phyloP scores from a whole-genome alignment of 768 basidiomycete species.

The Auricularia auricula-judae region DNA sequence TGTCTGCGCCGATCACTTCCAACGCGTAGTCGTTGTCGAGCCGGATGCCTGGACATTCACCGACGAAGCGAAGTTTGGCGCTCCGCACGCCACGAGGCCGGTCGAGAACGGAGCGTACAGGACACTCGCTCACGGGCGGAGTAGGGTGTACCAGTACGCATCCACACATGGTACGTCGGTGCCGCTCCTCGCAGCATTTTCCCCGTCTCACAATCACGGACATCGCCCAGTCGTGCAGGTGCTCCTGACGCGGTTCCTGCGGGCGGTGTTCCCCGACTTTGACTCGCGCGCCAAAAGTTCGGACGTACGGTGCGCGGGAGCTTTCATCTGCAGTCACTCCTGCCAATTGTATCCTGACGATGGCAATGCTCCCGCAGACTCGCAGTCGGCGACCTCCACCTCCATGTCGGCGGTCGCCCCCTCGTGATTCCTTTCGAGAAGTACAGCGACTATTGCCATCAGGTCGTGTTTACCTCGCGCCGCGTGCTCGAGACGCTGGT shows the following conservation, averaged over 20 bases:
- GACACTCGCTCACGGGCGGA: constrained; percentile 7
- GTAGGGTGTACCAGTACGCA: constrained; percentile 19
- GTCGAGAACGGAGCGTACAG: constrained; percentile 9
- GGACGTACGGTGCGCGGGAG: not conserved
- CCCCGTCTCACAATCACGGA: not conserved
- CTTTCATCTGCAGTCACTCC: not conserved
- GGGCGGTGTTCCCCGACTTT: not conserved
- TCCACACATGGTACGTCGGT: constrained; percentile 12
- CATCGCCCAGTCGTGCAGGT: not conserved
- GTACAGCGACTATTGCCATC: constrained; percentile 9
- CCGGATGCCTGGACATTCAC: constrained; percentile 19
- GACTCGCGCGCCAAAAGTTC: not conserved
- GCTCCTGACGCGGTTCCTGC: not conserved
- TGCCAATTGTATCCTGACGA: not conserved
- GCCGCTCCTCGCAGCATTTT: not conserved
- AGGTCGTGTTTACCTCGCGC: constrained; percentile 14
- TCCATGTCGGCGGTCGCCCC: constrained; percentile 8
- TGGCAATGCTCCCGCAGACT: not conserved
- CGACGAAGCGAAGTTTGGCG: constrained; percentile 9
- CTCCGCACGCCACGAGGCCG: constrained; percentile 5
- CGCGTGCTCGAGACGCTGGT: constrained; percentile 21
- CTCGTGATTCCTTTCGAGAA: constrained; percentile 8
- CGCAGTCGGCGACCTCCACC: constrained; percentile 12
- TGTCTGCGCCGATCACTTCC: constrained; percentile 23
- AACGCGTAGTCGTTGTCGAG: constrained; percentile 22